Percentiles rank a stretch among this genome's conserved stretches.
phyloP scores from a whole-genome alignment of 345 rosid genomes.

The Eucalyptus caleyi region DNA sequence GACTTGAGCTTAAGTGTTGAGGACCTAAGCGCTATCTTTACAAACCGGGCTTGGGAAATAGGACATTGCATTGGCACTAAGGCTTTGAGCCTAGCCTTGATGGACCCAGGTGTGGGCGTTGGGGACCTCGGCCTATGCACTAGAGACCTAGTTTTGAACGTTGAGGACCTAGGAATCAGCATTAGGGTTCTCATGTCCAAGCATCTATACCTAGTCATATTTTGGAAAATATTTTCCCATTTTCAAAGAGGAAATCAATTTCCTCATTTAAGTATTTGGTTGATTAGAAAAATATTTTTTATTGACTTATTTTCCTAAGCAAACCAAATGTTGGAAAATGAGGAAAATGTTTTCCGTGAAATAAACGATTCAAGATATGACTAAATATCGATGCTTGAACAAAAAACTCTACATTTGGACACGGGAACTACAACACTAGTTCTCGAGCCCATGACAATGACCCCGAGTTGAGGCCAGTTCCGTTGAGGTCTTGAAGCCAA shows the following conservation, averaged over 20 bases:
- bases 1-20: background rate
- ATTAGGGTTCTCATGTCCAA: background rate
- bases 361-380: background rate
- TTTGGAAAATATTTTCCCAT: too few relatives aligned
- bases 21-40: background rate
- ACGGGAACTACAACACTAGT: accelerated
- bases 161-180: background rate
- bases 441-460: accelerated
- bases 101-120: background rate
- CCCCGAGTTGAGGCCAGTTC: background rate
- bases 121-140: background rate
- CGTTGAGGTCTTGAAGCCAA: background rate
- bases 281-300: background rate
- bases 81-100: background rate
- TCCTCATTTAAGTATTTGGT: background rate
- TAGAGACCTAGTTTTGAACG: background rate
- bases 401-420: background rate
- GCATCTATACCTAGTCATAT: too few relatives aligned
- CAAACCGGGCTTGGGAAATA: background rate
- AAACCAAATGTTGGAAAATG: background rate
- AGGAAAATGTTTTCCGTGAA: background rate
- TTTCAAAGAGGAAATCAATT: background rate
- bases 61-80: background rate
- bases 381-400: too few relatives aligned
- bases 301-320: too few relatives aligned